A percentile compares a stretch with the other conserved stretches of the same genome.
Evolutionary conservation across 352 stramenopile genomes (phyloP).

Genomic region (Pythium biforme): DNA sequence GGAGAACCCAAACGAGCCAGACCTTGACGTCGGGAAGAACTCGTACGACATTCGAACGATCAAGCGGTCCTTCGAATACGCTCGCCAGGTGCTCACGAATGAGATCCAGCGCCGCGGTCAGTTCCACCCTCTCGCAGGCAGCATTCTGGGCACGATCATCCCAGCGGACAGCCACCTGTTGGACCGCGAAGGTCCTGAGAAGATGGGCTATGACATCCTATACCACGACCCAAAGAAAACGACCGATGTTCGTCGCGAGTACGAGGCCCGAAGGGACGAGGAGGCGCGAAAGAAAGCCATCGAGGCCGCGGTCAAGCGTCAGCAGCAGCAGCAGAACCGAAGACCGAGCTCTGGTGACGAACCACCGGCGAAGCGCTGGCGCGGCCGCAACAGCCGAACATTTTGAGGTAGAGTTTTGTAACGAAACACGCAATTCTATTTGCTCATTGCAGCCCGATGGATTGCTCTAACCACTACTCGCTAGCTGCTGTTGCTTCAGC

Average conservation of each 20-base stretch:
- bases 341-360: slow-evolving; percentile 33
- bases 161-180: slow-evolving; percentile 64
- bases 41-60: slow-evolving; percentile 92
- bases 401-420: slow-evolving; percentile 14
- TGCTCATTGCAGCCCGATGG: not conserved
- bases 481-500: slow-evolving; percentile 6
- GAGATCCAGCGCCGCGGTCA: slow-evolving; percentile 70
- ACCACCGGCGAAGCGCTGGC: slow-evolving; percentile 61
- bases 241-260: slow-evolving; percentile 52
- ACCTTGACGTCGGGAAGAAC: slow-evolving; percentile 90
- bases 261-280: slow-evolving; percentile 61
- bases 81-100: slow-evolving; percentile 65
- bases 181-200: slow-evolving; percentile 46
- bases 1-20: slow-evolving; percentile 94
- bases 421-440: slow-evolving; percentile 4
- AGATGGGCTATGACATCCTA: slow-evolving; percentile 71
- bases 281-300: slow-evolving; percentile 52
- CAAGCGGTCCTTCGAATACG: slow-evolving; percentile 90
- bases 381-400: slow-evolving; percentile 31
- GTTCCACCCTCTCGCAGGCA: slow-evolving; percentile 59
- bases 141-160: slow-evolving; percentile 77
- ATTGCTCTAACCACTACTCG: not conserved
- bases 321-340: slow-evolving; percentile 28
- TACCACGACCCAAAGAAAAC: slow-evolving; percentile 74
- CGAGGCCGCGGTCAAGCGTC: slow-evolving; percentile 27